phyloP scores from a whole-genome alignment of 2,329 filamentous ascomycete genomes.

The Gaeumannomyces tritici region DNA sequence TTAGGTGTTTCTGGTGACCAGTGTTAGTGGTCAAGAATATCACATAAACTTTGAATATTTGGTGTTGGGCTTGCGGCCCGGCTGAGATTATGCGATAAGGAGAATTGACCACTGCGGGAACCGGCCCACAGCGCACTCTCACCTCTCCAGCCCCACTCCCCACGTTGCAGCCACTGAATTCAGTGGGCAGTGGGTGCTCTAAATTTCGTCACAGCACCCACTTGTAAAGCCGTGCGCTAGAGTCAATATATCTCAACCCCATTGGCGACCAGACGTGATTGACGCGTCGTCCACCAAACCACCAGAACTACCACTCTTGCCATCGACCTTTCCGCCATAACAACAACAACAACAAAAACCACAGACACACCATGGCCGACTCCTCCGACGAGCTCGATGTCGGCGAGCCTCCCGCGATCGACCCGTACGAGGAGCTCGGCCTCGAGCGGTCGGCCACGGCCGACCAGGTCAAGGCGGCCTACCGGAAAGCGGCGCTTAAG shows the following conservation, averaged over 20 bases:
- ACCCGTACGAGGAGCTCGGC: conserved; percentile 74
- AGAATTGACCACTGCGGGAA: not conserved
- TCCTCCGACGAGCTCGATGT: conserved; percentile 41
- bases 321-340: not conserved
- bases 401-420: conserved; percentile 51
- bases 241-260: no score
- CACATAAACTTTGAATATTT: no score
- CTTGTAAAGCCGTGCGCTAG: not conserved
- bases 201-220: not conserved
- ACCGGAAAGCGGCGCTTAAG: conserved; percentile 81
- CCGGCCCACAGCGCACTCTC: not conserved
- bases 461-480: conserved; percentile 79
- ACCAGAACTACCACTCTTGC: not conserved
- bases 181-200: not conserved
- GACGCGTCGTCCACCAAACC: not conserved
- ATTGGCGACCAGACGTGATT: not conserved
- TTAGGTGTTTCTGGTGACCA: not conserved
- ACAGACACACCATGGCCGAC: conserved; percentile 27
- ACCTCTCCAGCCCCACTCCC: not conserved
- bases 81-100: no score
- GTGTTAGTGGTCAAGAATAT: no score
- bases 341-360: conserved; percentile 5
- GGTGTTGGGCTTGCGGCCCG: no score
- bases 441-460: conserved; percentile 62
- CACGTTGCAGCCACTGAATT: not conserved